phyloP scores from a whole-genome alignment of 257 asterid genomes.

The Penstemon barbatus region DNA sequence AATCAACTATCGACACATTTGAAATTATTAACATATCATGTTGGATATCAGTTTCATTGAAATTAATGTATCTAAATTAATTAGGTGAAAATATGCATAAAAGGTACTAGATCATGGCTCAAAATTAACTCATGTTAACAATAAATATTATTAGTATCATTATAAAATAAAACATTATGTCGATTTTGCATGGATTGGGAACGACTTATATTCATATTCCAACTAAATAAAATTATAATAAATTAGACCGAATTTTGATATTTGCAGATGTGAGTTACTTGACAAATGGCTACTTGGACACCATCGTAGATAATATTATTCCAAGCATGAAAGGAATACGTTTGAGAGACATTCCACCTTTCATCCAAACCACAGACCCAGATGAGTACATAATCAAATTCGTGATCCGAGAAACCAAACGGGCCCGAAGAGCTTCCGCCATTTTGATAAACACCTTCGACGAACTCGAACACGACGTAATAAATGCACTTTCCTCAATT shows the following conservation, averaged over 20 bases:
- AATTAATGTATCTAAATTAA: too few species aligned
- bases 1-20: too few species aligned
- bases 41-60: too few species aligned
- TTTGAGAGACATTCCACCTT: slow-evolving; percentile 46
- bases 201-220: too few species aligned
- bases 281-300: slow-evolving; percentile 55
- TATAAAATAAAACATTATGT: too few species aligned
- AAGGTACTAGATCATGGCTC: too few species aligned
- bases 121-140: too few species aligned
- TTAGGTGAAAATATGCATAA: too few species aligned
- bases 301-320: slow-evolving; percentile 31
- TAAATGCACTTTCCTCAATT: slow-evolving; percentile 35
- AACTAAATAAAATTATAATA: too few species aligned
- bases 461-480: slow-evolving; percentile 40
- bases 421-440: slow-evolving; percentile 39
- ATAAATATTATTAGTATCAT: too few species aligned
- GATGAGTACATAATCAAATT: slow-evolving; percentile 42
- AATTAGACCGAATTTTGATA: not conserved
- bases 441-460: slow-evolving; percentile 50
- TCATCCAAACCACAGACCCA: slow-evolving; percentile 36
- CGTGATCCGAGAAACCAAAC: slow-evolving; percentile 19
- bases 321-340: slow-evolving; percentile 44
- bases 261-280: slow-evolving; percentile 39
- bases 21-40: too few species aligned
- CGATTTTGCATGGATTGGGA: too few species aligned